A percentile compares a stretch with the other conserved stretches of the same genome.
Conservation (phyloP, 2,329 filamentous ascomycete species). For the Pyricularia pennisetigena region DNA sequence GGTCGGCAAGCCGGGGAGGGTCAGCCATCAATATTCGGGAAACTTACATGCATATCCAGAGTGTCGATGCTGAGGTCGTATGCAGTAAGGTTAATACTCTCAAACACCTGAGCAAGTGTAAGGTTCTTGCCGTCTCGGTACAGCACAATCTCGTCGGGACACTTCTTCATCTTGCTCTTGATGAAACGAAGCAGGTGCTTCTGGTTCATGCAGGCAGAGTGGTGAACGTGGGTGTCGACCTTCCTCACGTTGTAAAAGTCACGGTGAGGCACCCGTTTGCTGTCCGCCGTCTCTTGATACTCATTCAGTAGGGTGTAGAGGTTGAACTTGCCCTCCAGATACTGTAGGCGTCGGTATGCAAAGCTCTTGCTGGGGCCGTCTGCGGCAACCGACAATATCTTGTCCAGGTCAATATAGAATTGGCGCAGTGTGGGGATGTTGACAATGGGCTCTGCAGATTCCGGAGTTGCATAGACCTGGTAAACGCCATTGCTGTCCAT, state of each 20-base stretch:
- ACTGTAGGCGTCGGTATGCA: slow-evolving; percentile 87
- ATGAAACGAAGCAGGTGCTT: slow-evolving; percentile 97
- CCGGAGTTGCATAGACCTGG: slow-evolving; percentile 73
- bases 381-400: slow-evolving; percentile 78
- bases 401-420: slow-evolving; percentile 91
- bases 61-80: slow-evolving; percentile 98
- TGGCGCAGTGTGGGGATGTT: slow-evolving; percentile 87
- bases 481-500: slow-evolving; percentile 82
- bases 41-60: slow-evolving; percentile 88
- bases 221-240: slow-evolving; percentile 97
- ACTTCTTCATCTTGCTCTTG: slow-evolving; percentile 99
- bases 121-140: slow-evolving; percentile 87
- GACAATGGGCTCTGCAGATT: slow-evolving; percentile 60
- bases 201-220: slow-evolving; percentile 99
- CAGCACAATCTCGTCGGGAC: slow-evolving; percentile 84
- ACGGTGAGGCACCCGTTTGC: slow-evolving; percentile 92
- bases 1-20: neutral
- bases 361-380: slow-evolving; percentile 97
- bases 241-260: slow-evolving; percentile 99
- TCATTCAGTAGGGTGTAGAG: slow-evolving; percentile 89
- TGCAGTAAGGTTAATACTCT: slow-evolving; percentile 93
- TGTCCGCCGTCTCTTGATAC: slow-evolving; percentile 96
- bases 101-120: slow-evolving; percentile 86
- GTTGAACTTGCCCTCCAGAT: slow-evolving; percentile 95
- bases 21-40: neutral